These are phyloP conservation scores for Astrothelium macrocarpum DNA, from an alignment of 495 filamentous ascomycete genomes.

Conservation along the genomic window DNA sequence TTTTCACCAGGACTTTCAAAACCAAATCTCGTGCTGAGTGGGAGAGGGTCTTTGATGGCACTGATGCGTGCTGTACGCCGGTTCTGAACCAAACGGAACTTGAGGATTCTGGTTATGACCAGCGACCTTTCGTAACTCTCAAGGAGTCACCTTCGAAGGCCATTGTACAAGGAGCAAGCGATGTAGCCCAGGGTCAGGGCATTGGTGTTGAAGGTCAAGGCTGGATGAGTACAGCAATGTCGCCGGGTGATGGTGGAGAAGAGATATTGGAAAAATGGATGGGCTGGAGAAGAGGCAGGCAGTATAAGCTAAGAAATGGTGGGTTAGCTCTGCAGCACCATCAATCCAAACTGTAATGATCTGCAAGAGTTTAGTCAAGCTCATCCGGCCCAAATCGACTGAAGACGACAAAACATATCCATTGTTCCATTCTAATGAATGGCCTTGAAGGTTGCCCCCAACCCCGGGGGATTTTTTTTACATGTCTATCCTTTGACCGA, in stretches of 20 bases:
- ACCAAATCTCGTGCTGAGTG: slow-evolving; percentile 69
- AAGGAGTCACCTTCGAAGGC: slow-evolving; percentile 52
- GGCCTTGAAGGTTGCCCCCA: no score
- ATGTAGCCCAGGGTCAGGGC: slow-evolving; percentile 44
- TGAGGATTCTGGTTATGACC: slow-evolving; percentile 57
- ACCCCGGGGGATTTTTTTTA: no score
- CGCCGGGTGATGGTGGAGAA: slow-evolving; percentile 60
- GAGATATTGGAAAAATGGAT: slow-evolving; percentile 63
- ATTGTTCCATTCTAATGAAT: no score
- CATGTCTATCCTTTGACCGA: background rate
- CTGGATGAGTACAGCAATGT: slow-evolving; percentile 51
- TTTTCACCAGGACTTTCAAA: slow-evolving; percentile 57
- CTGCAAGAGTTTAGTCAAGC: background rate
- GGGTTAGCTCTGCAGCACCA: slow-evolving; percentile 31
- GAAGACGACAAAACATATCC: no score
- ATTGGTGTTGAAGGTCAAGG: slow-evolving; percentile 31
- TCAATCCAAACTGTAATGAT: background rate
- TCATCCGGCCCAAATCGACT: no score
- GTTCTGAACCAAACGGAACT: slow-evolving; percentile 68
- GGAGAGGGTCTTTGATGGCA: slow-evolving; percentile 78
- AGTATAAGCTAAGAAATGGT: slow-evolving; percentile 57
- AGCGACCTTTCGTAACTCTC: slow-evolving; percentile 64
- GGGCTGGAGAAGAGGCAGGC: slow-evolving; percentile 61
- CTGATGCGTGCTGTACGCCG: slow-evolving; percentile 85
- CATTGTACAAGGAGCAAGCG: slow-evolving; percentile 31